Conservation (phyloP, 2,329 filamentous ascomycete species). For the Phyllosticta ampelicida region DNA sequence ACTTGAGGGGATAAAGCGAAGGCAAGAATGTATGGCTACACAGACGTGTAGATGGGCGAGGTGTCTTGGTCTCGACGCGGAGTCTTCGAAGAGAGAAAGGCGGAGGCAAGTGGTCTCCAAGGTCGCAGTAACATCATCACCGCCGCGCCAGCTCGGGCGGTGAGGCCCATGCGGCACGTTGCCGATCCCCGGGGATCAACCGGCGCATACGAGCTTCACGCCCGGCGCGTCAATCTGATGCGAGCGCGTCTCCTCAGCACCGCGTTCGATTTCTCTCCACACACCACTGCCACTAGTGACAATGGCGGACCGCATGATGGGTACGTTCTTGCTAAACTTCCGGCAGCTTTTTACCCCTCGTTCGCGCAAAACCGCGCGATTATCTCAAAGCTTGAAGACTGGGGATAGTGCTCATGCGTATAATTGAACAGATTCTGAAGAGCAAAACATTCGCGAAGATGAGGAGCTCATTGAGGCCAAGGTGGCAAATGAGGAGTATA, state of each 20-base stretch:
- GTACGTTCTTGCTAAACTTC: conserved; percentile 12
- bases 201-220: neutral
- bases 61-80: conserved; percentile 12
- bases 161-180: neutral
- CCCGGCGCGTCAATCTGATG: neutral
- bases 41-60: conserved; percentile 6
- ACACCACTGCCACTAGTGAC: conserved; percentile 3
- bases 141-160: neutral
- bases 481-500: conserved; percentile 98
- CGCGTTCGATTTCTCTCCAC: neutral
- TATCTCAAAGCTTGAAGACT: neutral
- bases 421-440: conserved; percentile 29
- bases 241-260: neutral
- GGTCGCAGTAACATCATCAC: conserved; percentile 4
- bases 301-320: conserved; percentile 31
- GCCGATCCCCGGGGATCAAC: neutral
- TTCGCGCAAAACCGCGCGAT: neutral
- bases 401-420: neutral
- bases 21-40: neutral
- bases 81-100: conserved; percentile 10
- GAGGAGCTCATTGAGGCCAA: conserved; percentile 68
- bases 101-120: neutral
- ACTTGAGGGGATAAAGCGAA: neutral
- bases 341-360: neutral
- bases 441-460: conserved; percentile 47